These are phyloP conservation scores for Teunomyces cretensis DNA, from an alignment of 805 yeast genomes.

Conservation along the genomic window DNA sequence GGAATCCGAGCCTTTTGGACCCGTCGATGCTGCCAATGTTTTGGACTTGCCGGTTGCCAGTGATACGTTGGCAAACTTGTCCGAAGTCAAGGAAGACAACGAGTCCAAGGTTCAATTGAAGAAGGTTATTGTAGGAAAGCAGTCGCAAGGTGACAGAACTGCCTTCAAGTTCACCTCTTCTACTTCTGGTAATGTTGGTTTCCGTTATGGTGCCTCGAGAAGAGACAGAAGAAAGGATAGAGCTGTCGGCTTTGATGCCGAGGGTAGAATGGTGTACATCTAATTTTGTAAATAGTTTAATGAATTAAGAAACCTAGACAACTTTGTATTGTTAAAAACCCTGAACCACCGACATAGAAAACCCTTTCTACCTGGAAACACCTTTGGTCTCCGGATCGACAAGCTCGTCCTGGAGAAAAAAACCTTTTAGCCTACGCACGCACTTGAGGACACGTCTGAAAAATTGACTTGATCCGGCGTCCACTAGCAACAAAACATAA, in stretches of 20 bases:
- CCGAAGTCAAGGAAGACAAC: constrained; percentile 55
- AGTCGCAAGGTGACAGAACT: constrained; percentile 66
- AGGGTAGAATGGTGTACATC: constrained; percentile 55
- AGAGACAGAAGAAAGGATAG: constrained; percentile 89
- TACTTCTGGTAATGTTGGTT: constrained; percentile 82
- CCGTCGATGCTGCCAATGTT: constrained; percentile 87
- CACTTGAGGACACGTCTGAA: constrained; percentile 9
- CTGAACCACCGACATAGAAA: neutral
- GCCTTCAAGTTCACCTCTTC: constrained; percentile 75
- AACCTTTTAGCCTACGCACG: neutral
- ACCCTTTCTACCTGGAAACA: neutral
- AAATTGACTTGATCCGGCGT: constrained; percentile 4
- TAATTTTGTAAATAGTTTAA: constrained; percentile 38
- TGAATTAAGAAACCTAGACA: constrained; percentile 42
- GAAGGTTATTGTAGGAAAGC: constrained; percentile 50
- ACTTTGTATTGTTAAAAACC: neutral
- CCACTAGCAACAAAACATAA: constrained; percentile 2
- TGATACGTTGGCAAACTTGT: constrained; percentile 66
- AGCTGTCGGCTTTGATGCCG: constrained; percentile 64
- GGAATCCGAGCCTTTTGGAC: constrained; percentile 94
- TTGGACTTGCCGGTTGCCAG: constrained; percentile 87
- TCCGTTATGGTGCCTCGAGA: constrained; percentile 84
- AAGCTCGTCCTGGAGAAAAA: too few relatives aligned
- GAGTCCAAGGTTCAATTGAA: constrained; percentile 27
- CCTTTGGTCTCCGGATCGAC: too few relatives aligned